These are phyloP conservation scores for Sugiyamaella japonica DNA, from an alignment of 1,139 yeast genomes.

Conservation along the genomic window DNA sequence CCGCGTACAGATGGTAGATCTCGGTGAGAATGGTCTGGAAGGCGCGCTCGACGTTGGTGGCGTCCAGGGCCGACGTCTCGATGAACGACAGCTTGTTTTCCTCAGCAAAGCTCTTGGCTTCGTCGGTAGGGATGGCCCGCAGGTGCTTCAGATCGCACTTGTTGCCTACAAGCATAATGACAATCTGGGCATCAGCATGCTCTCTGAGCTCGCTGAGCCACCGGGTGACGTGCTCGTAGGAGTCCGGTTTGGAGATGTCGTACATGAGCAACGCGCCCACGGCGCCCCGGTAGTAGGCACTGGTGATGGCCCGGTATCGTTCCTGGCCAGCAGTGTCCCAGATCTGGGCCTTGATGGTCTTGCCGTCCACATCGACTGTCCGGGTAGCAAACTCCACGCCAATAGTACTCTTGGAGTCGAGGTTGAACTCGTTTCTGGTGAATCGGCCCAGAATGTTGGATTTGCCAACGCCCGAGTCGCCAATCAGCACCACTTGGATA, in stretches of 20 bases:
- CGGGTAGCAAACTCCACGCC: constrained; percentile 99
- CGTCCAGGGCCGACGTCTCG: constrained; percentile 95
- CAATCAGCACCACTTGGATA: constrained; percentile 79
- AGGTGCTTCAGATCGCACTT: constrained; percentile 94
- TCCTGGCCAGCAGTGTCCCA: constrained; percentile 99
- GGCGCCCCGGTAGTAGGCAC: constrained; percentile 97
- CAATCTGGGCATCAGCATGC: constrained; percentile 96
- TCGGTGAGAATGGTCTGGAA: constrained; percentile 90
- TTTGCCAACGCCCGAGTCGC: constrained; percentile 97
- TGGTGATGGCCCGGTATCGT: constrained; percentile 94
- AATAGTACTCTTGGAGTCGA: constrained; percentile 91
- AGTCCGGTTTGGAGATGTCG: constrained; percentile 90
- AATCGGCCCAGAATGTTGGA: constrained; percentile 91
- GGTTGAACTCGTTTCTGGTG: constrained; percentile 92
- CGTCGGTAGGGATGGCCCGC: constrained; percentile 97
- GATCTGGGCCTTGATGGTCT: constrained; percentile 94
- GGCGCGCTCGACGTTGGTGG: constrained; percentile 92
- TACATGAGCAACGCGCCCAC: constrained; percentile 96
- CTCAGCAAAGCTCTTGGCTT: constrained; percentile 90
- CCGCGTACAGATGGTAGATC: constrained; percentile 81
- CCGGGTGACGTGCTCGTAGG: constrained; percentile 89
- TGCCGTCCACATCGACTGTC: constrained; percentile 91
- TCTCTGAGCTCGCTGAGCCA: constrained; percentile 96
- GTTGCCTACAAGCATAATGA: constrained; percentile 94
- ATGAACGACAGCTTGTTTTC: constrained; percentile 91